A percentile compares a stretch with the other conserved stretches of the same genome.
These are phyloP conservation scores for Pestalotiopsis sp. DNA, from an alignment of 2,329 filamentous ascomycete genomes.

Conservation along the genomic window DNA sequence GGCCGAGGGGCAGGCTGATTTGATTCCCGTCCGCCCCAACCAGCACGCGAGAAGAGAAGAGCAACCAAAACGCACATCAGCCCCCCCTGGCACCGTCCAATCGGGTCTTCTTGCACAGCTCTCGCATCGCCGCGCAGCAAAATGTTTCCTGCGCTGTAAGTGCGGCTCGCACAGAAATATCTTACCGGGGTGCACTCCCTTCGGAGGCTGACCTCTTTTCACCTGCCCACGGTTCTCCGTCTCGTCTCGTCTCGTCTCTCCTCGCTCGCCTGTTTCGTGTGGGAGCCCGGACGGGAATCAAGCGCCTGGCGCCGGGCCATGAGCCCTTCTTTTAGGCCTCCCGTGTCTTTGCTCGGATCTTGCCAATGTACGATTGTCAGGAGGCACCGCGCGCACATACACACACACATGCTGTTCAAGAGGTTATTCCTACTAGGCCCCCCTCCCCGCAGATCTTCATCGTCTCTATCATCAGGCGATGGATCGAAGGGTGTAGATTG, in stretches of 20 bases:
- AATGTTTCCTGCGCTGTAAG: conserved; percentile 12
- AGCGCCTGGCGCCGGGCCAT: neutral
- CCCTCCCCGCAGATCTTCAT: conserved; percentile 6
- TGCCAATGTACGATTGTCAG: conserved; percentile 1
- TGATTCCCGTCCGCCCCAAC: neutral
- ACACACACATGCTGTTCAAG: conserved; percentile 1
- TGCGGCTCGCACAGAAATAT: conserved; percentile 10
- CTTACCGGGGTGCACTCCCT: neutral
- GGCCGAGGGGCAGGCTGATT: neutral
- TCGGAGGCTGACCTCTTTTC: too few relatives aligned
- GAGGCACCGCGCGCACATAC: neutral
- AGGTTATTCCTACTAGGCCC: neutral
- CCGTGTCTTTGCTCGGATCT: conserved; percentile 6
- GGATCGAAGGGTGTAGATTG: neutral
- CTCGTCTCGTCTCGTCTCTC: neutral
- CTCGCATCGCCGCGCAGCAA: conserved; percentile 6
- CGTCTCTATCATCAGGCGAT: conserved; percentile 3
- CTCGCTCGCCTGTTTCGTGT: conserved; percentile 7
- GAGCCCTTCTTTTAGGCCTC: neutral
- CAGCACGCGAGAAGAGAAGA: conserved; percentile 2
- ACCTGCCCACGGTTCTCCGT: too few relatives aligned
- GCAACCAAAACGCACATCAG: conserved; percentile 8
- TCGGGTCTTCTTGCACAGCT: conserved; percentile 7
- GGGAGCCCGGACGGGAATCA: neutral
- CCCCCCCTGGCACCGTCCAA: neutral